Evolutionary conservation across 2,329 filamentous ascomycete species (phyloP), one percentile per base, ranked within the genome.

Genomic region (Claviceps sp.): DNA sequence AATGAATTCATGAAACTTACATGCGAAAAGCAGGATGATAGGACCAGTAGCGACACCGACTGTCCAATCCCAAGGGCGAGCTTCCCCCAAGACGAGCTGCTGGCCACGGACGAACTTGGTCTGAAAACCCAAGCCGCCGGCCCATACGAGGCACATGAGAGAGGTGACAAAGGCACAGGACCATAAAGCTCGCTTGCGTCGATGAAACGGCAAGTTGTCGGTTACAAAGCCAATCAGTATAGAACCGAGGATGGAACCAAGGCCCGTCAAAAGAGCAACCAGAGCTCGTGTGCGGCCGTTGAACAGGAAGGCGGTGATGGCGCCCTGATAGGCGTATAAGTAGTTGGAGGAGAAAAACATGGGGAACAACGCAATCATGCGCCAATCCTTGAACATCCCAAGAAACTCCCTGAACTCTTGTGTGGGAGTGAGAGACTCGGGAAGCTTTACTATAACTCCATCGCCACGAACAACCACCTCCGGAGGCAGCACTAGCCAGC

Each of bases 321-420:
- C 76, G 62, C 88, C 88, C 60, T 90, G 87, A 65, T 90, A 91
- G 52, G 81, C 81, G 67, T 87, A 87, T 68, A 91, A 91, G 83
- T 85, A 89, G 66, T 91, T 90, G 63, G 82, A 87, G 22, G 83
- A 79, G 64, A 87, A 78, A 71, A 90, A 90, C 82, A 90, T 87
- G 60, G 87, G 87, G 69, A 89, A 89, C 17, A 89, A 75, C 6
- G 82, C 67, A 47, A 89, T 57, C 58, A 89, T 84, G 62, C 61
- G 56, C 56, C 56, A 58, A 49, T 58, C 55, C 47, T 53, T 56
- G 53, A 58, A 58, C 51, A 58, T 56, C 8, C 47, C 50, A 38
- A 55, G n/a, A 41, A 58, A 58, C 42, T 58, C 55, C 2, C 16
- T 37, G 13, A 51, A 16, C 46, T 56, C 56, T 40, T 52, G 47